Percentiles rank a stretch among this genome's conserved stretches.
Conservation (phyloP, 2,329 filamentous ascomycete species). For the Scytalidium lignicola region DNA sequence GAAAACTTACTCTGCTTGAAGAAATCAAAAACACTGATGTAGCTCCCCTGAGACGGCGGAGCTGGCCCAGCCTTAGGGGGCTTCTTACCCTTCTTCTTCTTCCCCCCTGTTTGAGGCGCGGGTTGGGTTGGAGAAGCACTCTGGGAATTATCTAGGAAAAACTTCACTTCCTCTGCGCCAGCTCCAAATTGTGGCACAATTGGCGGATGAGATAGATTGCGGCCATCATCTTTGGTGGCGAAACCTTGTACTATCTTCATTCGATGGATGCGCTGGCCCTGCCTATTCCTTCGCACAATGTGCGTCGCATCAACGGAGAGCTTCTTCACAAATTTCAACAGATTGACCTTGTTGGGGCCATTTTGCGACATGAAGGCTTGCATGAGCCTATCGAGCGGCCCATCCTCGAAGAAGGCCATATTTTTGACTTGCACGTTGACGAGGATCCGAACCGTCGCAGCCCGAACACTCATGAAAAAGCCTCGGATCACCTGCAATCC, state of each 20-base stretch:
- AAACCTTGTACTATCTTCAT: conserved; percentile 42
- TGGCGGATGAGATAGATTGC: conserved; percentile 29
- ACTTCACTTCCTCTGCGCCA: conserved; percentile 47
- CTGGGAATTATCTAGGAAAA: conserved; percentile 39
- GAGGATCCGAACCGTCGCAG: conserved; percentile 50
- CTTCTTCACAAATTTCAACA: conserved; percentile 29
- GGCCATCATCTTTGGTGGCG: conserved; percentile 35
- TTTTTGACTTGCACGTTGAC: conserved; percentile 60
- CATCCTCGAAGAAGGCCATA: conserved; percentile 50
- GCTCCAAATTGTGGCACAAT: conserved; percentile 33
- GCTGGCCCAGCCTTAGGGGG: conserved; percentile 20
- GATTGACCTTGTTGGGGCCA: conserved; percentile 11
- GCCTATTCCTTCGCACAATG: conserved; percentile 26
- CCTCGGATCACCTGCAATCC: conserved; percentile 55
- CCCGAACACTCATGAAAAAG: conserved; percentile 57
- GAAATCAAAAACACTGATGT: conserved; percentile 52
- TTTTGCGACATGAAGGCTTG: conserved; percentile 27
- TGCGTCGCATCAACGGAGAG: conserved; percentile 37
- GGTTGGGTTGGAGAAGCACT: conserved; percentile 11
- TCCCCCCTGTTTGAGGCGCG: conserved; percentile 18
- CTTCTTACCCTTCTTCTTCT: conserved; percentile 24
- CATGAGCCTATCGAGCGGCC: conserved; percentile 30
- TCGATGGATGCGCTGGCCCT: conserved; percentile 27
- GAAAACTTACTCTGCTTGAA: conserved; percentile 39
- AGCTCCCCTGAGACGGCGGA: conserved; percentile 25